phyloP scores from a whole-genome alignment of 371 early-diverging fungal species.

The Mortierella sp. region DNA sequence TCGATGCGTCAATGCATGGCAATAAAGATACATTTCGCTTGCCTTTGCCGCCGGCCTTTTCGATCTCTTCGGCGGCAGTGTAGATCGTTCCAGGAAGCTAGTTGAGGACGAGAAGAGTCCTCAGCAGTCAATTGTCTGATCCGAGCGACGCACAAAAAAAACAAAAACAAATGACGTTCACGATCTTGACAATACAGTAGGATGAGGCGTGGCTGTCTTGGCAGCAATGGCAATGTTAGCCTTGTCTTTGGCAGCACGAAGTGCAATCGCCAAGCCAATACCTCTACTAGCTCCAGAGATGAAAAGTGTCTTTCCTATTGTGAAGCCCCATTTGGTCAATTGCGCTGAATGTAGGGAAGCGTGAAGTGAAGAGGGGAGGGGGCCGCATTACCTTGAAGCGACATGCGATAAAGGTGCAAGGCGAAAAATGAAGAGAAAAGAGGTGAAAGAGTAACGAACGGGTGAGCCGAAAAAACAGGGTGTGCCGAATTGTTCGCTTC shows the following conservation, averaged over 20 bases:
- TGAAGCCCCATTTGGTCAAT: slow-evolving; percentile 15
- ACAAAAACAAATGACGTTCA: too few relatives aligned
- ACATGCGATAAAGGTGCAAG: slow-evolving; percentile 13
- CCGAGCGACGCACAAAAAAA: too few relatives aligned
- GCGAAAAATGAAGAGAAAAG: too few relatives aligned
- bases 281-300: slow-evolving; percentile 79
- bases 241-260: slow-evolving; percentile 75
- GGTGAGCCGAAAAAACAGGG: too few relatives aligned
- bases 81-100: slow-evolving; percentile 84
- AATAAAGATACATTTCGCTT: not conserved
- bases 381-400: slow-evolving; percentile 37
- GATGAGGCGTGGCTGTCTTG: slow-evolving; percentile 81
- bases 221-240: slow-evolving; percentile 82
- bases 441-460: too few relatives aligned
- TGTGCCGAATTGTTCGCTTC: too few relatives aligned
- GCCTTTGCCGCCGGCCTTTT: slow-evolving; percentile 74
- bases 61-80: slow-evolving; percentile 79
- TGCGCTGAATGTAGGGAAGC: too few relatives aligned
- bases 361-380: not conserved
- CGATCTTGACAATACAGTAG: slow-evolving; percentile 60
- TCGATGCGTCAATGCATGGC: too few relatives aligned
- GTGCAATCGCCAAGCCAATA: slow-evolving; percentile 81
- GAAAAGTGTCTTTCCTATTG: slow-evolving; percentile 71
- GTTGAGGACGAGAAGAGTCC: not conserved
- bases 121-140: too few relatives aligned